Base-by-base conservation (phyloP, 2,329 filamentous ascomycete genomes). In the Hirsutella rhossiliensis region DNA sequence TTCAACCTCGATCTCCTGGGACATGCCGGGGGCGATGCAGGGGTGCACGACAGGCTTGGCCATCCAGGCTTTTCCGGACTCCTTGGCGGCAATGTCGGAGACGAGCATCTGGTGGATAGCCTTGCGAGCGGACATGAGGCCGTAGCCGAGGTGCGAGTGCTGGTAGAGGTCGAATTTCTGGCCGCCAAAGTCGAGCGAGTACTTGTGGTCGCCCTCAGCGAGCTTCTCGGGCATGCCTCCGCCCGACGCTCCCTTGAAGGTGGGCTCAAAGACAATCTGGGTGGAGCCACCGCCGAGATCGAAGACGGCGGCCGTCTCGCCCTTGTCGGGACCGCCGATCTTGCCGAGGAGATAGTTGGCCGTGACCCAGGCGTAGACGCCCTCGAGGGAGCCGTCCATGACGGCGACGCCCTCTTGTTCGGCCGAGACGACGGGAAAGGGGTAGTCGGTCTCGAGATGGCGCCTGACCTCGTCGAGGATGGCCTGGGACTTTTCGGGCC, bases 321-420 rank as follows among this genome's bases (percentile, higher is more conserved):
- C 87, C 62, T 89, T 80, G 60, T 96, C 90, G 2, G 88, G 86
- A 11, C 86, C 85, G 47, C 92, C 92, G 63, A 98, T 97, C 70
- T 97, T 97, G 57, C 90, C 90, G 20, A 98, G 79, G 36, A 98
- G 82, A 66, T 98, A 98, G 73, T 98, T 98, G 52, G 88, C 92
- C 7, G 92, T 98, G 62, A 98, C 94, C 92, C 92, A 98, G 43
- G 92, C 94, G 60, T 94, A 98, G 28, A 98, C 90, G 60, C 92
- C 92, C 68, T 98, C 92, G 58, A 96, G 86, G 42, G 86, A 88
- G 49, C 92, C 92, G 56, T 95, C 89, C 92, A 98, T 98, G 62
- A 98, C 94, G 50, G 88, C 79, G 27, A 98, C 87, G 45, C 94
- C 92, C 44, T 85, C 80, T 54, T 90, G 82, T 56, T 87, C 86